Evolutionary conservation across 805 yeast genomes (phyloP).

Genomic region (Ogataea pignaliae): DNA sequence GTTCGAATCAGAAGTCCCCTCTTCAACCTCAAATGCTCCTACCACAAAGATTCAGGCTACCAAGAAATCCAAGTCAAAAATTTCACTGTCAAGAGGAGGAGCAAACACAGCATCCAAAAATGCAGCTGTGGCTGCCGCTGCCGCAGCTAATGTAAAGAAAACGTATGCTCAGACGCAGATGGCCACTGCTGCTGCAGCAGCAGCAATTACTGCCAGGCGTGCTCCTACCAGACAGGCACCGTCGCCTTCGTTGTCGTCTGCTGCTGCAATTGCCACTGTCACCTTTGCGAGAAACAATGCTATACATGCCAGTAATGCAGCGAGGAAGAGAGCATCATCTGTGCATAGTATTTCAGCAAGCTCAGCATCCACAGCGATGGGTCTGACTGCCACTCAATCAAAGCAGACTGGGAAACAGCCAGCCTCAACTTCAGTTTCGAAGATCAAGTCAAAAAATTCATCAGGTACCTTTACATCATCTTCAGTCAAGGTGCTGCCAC

Average conservation of each 20-base stretch:
- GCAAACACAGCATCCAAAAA: background rate
- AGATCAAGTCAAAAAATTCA: too few species aligned
- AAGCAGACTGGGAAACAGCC: too few species aligned
- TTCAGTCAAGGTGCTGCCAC: background rate
- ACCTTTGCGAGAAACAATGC: conserved; percentile 8
- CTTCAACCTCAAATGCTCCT: too few species aligned
- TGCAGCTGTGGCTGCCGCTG: background rate
- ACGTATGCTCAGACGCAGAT: conserved; percentile 20
- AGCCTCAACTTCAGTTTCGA: too few species aligned
- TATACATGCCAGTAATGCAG: background rate
- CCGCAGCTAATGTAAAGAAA: conserved; percentile 8
- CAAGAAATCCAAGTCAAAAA: too few species aligned
- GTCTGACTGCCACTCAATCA: too few species aligned
- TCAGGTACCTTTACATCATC: too few species aligned
- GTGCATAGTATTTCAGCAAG: too few species aligned
- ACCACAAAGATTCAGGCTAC: too few species aligned
- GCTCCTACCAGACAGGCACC: conserved; percentile 12
- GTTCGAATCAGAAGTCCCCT: background rate
- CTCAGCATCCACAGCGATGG: too few species aligned
- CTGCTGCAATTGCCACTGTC: conserved; percentile 20
- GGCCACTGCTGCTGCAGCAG: conserved; percentile 29
- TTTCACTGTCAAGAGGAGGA: background rate
- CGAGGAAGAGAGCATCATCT: background rate
- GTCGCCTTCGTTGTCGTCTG: conserved; percentile 15
- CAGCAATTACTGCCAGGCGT: conserved; percentile 19